Evolutionary conservation across 2,329 filamentous ascomycete genomes (phyloP).

Genomic region (Endothia cerciana): DNA sequence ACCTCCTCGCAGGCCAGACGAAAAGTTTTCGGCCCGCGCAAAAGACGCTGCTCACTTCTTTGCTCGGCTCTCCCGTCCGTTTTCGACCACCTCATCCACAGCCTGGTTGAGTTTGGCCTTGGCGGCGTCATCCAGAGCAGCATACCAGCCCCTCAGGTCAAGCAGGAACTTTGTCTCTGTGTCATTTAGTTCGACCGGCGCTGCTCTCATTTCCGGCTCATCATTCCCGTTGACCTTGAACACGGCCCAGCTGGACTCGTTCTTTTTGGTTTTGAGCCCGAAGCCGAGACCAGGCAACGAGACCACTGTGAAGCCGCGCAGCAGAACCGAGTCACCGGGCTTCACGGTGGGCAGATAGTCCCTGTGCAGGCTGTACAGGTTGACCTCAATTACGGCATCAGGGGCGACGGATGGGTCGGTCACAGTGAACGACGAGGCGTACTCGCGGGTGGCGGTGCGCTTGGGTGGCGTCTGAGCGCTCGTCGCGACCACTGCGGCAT

Average conservation of each 20-base stretch:
- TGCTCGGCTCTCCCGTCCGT: constrained; percentile 21
- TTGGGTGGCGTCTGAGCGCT: constrained; percentile 53
- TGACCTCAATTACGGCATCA: constrained; percentile 54
- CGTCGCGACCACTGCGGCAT: constrained; percentile 60
- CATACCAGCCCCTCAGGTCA: constrained; percentile 54
- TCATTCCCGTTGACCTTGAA: constrained; percentile 51
- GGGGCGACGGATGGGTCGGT: constrained; percentile 60
- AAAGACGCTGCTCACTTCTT: constrained; percentile 8
- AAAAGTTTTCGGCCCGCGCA: background rate
- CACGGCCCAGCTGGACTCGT: constrained; percentile 64
- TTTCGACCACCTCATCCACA: constrained; percentile 22
- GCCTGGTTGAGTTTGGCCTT: constrained; percentile 54
- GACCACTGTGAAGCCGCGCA: constrained; percentile 59
- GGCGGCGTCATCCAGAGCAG: constrained; percentile 50
- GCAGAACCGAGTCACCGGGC: constrained; percentile 61
- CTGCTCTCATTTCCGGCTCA: constrained; percentile 59
- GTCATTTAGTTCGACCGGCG: constrained; percentile 59
- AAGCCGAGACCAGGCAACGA: constrained; percentile 59
- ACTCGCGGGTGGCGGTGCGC: constrained; percentile 62
- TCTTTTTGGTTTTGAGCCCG: constrained; percentile 54
- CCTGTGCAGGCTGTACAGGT: constrained; percentile 62
- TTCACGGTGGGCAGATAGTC: constrained; percentile 58
- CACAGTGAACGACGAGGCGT: constrained; percentile 60
- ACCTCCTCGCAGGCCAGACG: background rate
- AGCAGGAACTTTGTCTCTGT: constrained; percentile 54